Percentiles rank a stretch among this genome's conserved stretches.
Evolutionary conservation across 1,284 basidiomycete species (phyloP).

Genomic region (Phellinidium pouzarii): DNA sequence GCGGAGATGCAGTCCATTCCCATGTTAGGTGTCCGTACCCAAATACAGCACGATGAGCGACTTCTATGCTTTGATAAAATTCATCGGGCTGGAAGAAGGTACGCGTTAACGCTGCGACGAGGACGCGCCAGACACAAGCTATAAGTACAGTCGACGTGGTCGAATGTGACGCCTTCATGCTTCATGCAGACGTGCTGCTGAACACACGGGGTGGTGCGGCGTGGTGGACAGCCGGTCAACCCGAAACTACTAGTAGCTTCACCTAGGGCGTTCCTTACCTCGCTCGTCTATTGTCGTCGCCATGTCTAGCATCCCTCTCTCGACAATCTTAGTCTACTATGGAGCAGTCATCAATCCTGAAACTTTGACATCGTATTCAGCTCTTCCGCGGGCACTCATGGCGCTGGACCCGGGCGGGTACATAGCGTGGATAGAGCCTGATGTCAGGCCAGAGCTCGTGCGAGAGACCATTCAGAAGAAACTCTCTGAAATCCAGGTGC

Average conservation of each 20-base stretch:
- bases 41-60: slow-evolving; percentile 84
- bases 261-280: not conserved
- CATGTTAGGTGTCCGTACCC: slow-evolving; percentile 91
- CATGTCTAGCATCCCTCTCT: not conserved
- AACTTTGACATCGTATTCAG: slow-evolving; percentile 46
- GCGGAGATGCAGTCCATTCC: slow-evolving; percentile 82
- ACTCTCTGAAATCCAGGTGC: slow-evolving; percentile 23
- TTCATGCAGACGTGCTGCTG: not conserved
- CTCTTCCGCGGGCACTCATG: slow-evolving; percentile 52
- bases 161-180: not conserved
- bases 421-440: slow-evolving; percentile 61
- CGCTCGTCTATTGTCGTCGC: not conserved
- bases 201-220: not conserved
- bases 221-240: no score
- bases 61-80: slow-evolving; percentile 92
- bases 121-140: slow-evolving; percentile 43
- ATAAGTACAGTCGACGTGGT: slow-evolving; percentile 21
- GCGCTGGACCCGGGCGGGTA: slow-evolving; percentile 50
- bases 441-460: slow-evolving; percentile 41
- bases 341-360: slow-evolving; percentile 64
- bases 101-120: slow-evolving; percentile 62
- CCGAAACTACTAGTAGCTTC: no score
- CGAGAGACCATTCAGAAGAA: slow-evolving; percentile 39
- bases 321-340: slow-evolving; percentile 44
- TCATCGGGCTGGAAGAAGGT: slow-evolving; percentile 98